Conservation (phyloP, 352 stramenopile species). For the Phytophthora pseudosyringae region DNA sequence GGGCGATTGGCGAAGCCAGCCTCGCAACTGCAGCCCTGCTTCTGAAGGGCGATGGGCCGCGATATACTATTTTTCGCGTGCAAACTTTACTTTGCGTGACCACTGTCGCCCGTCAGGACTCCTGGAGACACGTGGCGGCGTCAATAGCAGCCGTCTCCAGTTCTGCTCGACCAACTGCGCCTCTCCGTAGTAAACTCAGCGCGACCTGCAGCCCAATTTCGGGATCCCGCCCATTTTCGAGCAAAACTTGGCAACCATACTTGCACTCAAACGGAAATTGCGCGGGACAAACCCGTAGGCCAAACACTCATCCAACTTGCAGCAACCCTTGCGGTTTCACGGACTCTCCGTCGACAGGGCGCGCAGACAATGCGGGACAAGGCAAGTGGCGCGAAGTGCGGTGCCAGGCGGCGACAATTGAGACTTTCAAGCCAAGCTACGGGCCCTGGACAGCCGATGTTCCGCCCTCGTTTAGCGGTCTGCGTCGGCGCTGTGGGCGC, state of each 20-base stretch:
- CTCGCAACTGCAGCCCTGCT: background rate
- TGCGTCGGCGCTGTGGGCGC: constrained; percentile 1
- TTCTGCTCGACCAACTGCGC: constrained; percentile 3
- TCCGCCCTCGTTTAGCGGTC: background rate
- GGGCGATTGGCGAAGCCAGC: constrained; percentile 1
- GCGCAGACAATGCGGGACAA: background rate
- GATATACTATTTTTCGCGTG: constrained; percentile 4
- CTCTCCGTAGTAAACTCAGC: constrained; percentile 1
- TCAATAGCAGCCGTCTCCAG: constrained; percentile 3
- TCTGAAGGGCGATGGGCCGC: background rate
- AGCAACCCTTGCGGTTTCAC: background rate
- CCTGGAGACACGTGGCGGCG: background rate
- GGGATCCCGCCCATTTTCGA: constrained; percentile 2
- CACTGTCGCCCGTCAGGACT: constrained; percentile 12
- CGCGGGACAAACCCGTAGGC: no score
- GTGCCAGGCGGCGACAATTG: no score
- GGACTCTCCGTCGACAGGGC: no score
- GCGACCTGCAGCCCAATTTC: background rate
- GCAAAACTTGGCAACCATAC: background rate
- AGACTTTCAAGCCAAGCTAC: no score
- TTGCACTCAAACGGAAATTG: no score
- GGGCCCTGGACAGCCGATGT: constrained; percentile 8
- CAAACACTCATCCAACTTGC: no score
- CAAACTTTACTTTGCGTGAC: constrained; percentile 5
- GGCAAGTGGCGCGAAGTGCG: background rate